Percentiles rank a stretch among this genome's conserved stretches.
phyloP scores from a whole-genome alignment of 1,139 yeast species.

The Saccharomyces pastorianus region DNA sequence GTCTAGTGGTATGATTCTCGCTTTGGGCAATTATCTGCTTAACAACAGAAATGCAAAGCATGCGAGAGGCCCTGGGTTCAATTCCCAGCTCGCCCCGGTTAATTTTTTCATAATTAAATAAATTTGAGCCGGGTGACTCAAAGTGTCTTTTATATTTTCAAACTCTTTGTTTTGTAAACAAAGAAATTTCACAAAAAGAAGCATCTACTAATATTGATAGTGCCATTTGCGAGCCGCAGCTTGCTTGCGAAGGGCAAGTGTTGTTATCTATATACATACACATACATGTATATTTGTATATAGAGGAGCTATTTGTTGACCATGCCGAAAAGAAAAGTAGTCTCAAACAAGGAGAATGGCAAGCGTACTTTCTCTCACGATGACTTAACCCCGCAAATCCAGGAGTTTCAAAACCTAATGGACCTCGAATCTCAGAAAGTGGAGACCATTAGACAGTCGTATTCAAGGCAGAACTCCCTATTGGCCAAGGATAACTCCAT shows the following conservation, averaged over 20 bases:
- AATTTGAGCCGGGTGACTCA: background rate
- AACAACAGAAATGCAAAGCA: too few species aligned
- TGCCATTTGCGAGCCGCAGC: background rate
- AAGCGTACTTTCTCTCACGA: background rate
- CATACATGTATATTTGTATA: background rate
- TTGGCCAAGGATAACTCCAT: conserved; percentile 50
- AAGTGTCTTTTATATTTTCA: background rate
- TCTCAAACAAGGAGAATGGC: background rate
- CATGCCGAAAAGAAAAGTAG: background rate
- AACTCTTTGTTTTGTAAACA: background rate
- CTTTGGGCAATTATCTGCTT: too few species aligned
- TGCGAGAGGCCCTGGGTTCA: conserved; percentile 19
- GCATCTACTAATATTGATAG: background rate
- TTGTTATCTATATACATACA: background rate
- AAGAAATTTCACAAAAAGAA: background rate
- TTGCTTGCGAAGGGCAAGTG: background rate
- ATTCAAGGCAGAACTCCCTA: conserved; percentile 38
- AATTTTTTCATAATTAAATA: too few species aligned
- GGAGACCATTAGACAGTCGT: conserved; percentile 15
- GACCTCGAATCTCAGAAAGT: conserved; percentile 16
- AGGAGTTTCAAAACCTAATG: conserved; percentile 22
- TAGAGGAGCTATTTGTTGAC: background rate
- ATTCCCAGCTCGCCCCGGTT: conserved; percentile 31
- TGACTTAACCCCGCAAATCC: conserved; percentile 15
- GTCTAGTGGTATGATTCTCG: too few species aligned